phyloP scores from a whole-genome alignment of 306 rosid genomes.

The Glycine tomentella region DNA sequence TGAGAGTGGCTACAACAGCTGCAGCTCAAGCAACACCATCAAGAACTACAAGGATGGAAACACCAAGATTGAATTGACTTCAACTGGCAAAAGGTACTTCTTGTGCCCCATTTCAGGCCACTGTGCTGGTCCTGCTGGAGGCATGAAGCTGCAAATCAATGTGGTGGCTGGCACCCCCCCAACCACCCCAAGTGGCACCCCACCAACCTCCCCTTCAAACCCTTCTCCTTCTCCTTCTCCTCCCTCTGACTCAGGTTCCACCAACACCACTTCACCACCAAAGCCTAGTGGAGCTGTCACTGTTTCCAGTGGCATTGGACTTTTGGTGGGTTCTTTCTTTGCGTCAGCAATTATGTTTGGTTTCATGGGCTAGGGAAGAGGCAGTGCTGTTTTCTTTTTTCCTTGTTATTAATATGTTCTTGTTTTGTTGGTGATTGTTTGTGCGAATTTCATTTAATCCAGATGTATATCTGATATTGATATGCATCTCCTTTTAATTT shows the following conservation, averaged over 20 bases:
- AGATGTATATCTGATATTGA: constrained; percentile 34
- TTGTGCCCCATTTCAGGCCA: constrained; percentile 62
- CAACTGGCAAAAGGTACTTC: constrained; percentile 57
- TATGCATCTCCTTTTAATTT: constrained; percentile 8
- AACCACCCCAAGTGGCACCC: neutral
- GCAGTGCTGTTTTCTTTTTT: constrained; percentile 56
- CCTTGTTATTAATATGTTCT: neutral
- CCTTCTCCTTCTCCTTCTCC: constrained; percentile 16
- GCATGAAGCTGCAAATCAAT: constrained; percentile 67
- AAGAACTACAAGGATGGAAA: constrained; percentile 39
- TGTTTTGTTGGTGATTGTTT: constrained; percentile 40
- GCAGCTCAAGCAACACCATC: constrained; percentile 52
- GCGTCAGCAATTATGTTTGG: constrained; percentile 48
- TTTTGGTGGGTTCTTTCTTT: constrained; percentile 54
- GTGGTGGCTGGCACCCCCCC: constrained; percentile 50
- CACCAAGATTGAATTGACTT: constrained; percentile 47
- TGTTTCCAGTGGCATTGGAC: constrained; percentile 38
- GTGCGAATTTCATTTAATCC: constrained; percentile 39
- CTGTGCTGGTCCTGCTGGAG: constrained; percentile 54
- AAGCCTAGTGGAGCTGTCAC: constrained; percentile 42
- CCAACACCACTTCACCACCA: constrained; percentile 46
- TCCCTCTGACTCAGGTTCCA: constrained; percentile 32
- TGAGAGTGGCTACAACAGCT: constrained; percentile 44
- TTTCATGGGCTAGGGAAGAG: constrained; percentile 71
- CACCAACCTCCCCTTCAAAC: constrained; percentile 26